A percentile compares a stretch with the other conserved stretches of the same genome.
Evolutionary conservation across 106 monocot genomes (phyloP).

Genomic region (Apostasia ramifera): DNA sequence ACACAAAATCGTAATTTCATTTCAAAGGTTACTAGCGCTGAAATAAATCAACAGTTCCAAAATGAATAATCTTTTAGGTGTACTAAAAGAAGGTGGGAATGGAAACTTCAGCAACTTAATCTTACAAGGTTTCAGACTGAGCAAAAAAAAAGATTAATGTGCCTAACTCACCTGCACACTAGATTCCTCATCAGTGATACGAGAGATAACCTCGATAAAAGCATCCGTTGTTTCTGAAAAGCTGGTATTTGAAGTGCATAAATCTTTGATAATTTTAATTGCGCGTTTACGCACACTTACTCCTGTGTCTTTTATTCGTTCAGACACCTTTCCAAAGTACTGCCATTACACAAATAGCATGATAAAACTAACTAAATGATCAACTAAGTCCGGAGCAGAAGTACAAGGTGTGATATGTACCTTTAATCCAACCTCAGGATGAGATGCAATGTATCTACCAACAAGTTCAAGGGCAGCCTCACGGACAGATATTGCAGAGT

Average conservation of each 20-base stretch:
- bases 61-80: too few relatives aligned
- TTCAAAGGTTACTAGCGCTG: too few relatives aligned
- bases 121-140: not conserved
- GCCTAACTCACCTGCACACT: slow-evolving; percentile 71
- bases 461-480: slow-evolving; percentile 99
- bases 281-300: slow-evolving; percentile 97
- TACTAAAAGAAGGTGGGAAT: not conserved
- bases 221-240: slow-evolving; percentile 67
- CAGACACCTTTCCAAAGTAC: slow-evolving; percentile 98
- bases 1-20: too few relatives aligned
- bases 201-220: slow-evolving; percentile 94
- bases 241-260: slow-evolving; percentile 71
- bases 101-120: not conserved
- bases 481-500: slow-evolving; percentile 95
- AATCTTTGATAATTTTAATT: slow-evolving; percentile 89
- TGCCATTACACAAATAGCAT: slow-evolving; percentile 22
- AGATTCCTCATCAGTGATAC: slow-evolving; percentile 95
- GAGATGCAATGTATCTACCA: slow-evolving; percentile 96
- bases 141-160: not conserved
- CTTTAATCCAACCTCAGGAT: slow-evolving; percentile 98
- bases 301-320: slow-evolving; percentile 96
- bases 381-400: not conserved
- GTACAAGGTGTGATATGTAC: slow-evolving; percentile 19
- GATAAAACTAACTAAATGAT: not conserved
- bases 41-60: too few relatives aligned